phyloP scores from a whole-genome alignment of 768 basidiomycete species.

The Tricholoma saponaceum region DNA sequence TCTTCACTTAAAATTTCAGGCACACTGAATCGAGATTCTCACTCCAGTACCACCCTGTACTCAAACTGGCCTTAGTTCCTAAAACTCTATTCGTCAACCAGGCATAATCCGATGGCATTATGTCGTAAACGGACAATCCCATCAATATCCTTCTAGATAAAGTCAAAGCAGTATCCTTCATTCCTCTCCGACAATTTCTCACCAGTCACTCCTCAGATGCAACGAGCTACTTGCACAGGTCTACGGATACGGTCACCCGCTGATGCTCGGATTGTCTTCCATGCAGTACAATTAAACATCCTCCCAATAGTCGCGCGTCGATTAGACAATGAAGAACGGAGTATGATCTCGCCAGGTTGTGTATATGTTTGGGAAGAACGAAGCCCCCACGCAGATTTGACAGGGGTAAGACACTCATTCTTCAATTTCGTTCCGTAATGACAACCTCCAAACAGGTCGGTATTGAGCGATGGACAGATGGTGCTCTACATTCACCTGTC shows the following conservation, averaged over 20 bases:
- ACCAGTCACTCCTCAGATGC: constrained; percentile 29
- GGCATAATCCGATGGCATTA: constrained; percentile 24
- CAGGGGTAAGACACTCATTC: constrained; percentile 49
- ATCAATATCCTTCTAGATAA: constrained; percentile 36
- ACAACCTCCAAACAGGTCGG: constrained; percentile 49
- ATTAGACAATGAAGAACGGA: constrained; percentile 71
- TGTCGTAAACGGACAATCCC: constrained; percentile 38
- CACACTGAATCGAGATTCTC: constrained; percentile 24
- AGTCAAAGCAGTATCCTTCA: too few relatives aligned
- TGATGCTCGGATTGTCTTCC: constrained; percentile 62
- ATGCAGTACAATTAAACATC: constrained; percentile 62
- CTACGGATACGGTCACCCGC: constrained; percentile 48
- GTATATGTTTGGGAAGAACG: constrained; percentile 88
- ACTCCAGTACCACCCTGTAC: constrained; percentile 28
- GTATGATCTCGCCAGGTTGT: constrained; percentile 65
- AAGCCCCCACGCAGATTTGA: constrained; percentile 65
- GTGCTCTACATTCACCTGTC: constrained; percentile 23
- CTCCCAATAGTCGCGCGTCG: constrained; percentile 78
- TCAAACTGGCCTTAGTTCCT: constrained; percentile 32
- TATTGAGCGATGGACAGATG: constrained; percentile 82
- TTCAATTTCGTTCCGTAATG: constrained; percentile 4
- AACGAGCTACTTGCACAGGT: constrained; percentile 48
- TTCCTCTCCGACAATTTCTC: constrained; percentile 10
- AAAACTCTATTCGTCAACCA: constrained; percentile 46
- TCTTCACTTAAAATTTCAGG: constrained; percentile 19